Evolutionary conservation across 495 filamentous ascomycete species (phyloP), one percentile per base, ranked within the genome.

Genomic region (Aspergillus mulundensis): DNA sequence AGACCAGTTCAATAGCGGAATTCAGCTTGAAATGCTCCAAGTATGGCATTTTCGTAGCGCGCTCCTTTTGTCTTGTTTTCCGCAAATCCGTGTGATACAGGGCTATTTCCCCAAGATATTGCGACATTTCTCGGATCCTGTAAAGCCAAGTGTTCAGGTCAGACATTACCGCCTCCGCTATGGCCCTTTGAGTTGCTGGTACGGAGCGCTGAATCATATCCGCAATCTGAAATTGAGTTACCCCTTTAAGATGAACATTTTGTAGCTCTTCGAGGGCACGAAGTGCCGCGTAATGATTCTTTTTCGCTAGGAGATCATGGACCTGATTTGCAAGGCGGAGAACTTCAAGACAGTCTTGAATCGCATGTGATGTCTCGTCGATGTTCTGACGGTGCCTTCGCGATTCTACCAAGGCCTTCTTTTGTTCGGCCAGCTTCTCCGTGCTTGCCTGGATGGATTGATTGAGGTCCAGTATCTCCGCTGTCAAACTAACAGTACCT

Each of bases 141-240:
- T 86, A 97, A n/a, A 99, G 77, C 94, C 94, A 99, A 1, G 89
- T 96, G 68, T 97, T 97, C 34, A 99, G 71, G 70, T 99, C 94
- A 1, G 84, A 87, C 95, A 97, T 97, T 54, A 99, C 94, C 2
- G 90, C 89, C 62, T 97, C 93, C 2, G 92, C 91, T 53, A 99
- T 95, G 24, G 92, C 84, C 60, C 87, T 89, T 65, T 96, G 91
- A 2, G 91, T 96, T 7, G 91, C 85, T 5, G 94, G 94, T 4
- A 97, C 90, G 0, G 91, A 96, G 62, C 88, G 88, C 69, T 95
- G 91, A 56, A 99, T 97, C 78, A 96, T 83, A 52, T 95, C 89
- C 21, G 95, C 95, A 53, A 99, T 89, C 67, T 95, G 93, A 69
- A 96, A 95, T 58, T 96, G 89, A 5, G 89, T 90, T 11, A 95